Conservation (phyloP, 768 basidiomycete genomes). For the Amanita fuliginea region DNA sequence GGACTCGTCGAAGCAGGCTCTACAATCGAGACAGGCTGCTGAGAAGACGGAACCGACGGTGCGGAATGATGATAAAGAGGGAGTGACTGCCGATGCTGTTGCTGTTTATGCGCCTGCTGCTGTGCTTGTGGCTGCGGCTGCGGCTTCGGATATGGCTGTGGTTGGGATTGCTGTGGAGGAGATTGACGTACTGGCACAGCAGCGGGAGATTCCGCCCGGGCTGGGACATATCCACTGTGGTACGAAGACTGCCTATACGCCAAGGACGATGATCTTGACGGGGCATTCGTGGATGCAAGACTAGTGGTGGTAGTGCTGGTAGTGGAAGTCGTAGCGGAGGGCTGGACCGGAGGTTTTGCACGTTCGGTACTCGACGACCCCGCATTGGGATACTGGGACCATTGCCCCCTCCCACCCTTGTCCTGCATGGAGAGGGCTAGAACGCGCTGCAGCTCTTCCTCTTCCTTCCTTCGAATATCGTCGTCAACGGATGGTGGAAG, state of each 20-base stretch:
- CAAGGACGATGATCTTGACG: slow-evolving; percentile 9
- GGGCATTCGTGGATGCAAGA: slow-evolving; percentile 8
- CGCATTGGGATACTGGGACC: slow-evolving; percentile 32
- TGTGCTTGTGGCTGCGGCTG: slow-evolving; percentile 14
- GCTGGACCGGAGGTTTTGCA: slow-evolving; percentile 10
- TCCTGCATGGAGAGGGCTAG: slow-evolving; percentile 91
- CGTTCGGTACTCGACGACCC: slow-evolving; percentile 20
- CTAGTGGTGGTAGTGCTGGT: slow-evolving; percentile 11
- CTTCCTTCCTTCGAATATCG: slow-evolving; percentile 73
- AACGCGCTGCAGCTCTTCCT: slow-evolving; percentile 89
- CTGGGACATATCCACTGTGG: slow-evolving; percentile 47
- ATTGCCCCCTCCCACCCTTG: slow-evolving; percentile 64
- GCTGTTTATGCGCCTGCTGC: neutral
- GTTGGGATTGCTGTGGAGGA: slow-evolving; percentile 16
- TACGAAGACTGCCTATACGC: slow-evolving; percentile 25
- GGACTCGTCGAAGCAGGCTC: slow-evolving; percentile 13
- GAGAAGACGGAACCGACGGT: neutral
- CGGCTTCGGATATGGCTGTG: slow-evolving; percentile 11
- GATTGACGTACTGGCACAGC: slow-evolving; percentile 14
- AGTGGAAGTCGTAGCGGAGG: neutral
- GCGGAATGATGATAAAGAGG: slow-evolving; percentile 3
- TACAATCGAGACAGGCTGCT: slow-evolving; percentile 1
- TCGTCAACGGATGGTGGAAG: slow-evolving; percentile 67
- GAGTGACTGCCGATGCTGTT: slow-evolving; percentile 10
- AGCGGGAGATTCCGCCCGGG: slow-evolving; percentile 34